Evolutionary conservation across 2,329 filamentous ascomycete species (phyloP).

Genomic region (Fusarium virguliforme): DNA sequence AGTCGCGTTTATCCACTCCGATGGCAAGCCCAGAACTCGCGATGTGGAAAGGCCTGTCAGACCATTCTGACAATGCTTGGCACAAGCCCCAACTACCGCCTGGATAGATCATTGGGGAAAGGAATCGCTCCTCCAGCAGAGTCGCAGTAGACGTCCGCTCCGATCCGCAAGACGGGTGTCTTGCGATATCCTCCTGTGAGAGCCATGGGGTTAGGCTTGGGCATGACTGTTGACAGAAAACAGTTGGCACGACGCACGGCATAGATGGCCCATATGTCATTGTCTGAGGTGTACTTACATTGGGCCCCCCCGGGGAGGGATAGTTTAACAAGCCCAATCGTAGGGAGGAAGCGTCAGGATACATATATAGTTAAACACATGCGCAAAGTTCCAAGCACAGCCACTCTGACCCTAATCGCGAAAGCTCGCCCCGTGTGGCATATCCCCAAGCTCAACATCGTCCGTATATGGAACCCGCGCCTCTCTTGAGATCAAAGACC

Average conservation of each 20-base stretch:
- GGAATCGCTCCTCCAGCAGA: background rate
- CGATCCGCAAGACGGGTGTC: background rate
- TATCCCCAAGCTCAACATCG: background rate
- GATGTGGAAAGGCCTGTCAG: background rate
- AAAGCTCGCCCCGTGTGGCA: background rate
- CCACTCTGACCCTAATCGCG: background rate
- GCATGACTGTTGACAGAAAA: background rate
- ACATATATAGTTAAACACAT: too few relatives aligned
- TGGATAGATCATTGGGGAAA: background rate
- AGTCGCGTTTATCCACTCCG: background rate
- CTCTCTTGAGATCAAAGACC: background rate
- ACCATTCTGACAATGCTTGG: background rate
- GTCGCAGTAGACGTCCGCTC: slow-evolving; percentile 2
- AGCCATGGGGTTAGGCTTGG: background rate
- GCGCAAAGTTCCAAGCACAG: background rate
- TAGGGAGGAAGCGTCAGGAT: too few relatives aligned
- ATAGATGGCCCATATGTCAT: background rate
- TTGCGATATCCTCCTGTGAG: background rate
- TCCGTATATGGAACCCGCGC: background rate
- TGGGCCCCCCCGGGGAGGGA: too few relatives aligned
- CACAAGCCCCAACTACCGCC: background rate
- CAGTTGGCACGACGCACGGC: background rate
- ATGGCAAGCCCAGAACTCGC: slow-evolving; percentile 1
- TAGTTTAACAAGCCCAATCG: too few relatives aligned
- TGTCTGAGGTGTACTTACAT: too few relatives aligned